A percentile compares a stretch with the other conserved stretches of the same genome.
phyloP scores from a whole-genome alignment of 1,284 basidiomycete species.

The Boletus mariae region DNA sequence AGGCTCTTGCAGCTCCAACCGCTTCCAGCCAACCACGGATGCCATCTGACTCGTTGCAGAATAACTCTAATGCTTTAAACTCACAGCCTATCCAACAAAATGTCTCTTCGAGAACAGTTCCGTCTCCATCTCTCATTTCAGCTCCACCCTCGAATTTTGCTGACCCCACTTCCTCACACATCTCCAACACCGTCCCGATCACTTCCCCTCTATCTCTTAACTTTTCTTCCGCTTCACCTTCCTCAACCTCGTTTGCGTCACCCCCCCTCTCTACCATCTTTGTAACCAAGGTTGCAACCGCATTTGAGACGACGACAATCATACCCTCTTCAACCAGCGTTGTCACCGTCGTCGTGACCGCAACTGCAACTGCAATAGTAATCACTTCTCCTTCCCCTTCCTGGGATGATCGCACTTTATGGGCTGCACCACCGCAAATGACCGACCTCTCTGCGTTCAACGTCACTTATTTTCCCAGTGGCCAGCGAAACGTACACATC shows the following conservation, averaged over 20 bases:
- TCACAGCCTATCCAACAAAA: not conserved
- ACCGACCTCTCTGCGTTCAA: slow-evolving; percentile 59
- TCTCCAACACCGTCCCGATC: not conserved
- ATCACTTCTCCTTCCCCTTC: slow-evolving; percentile 10
- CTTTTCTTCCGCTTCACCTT: not conserved
- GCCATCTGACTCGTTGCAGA: not conserved
- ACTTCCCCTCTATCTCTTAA: not conserved
- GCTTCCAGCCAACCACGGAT: slow-evolving; percentile 1
- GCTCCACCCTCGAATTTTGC: not conserved
- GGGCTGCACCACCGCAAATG: slow-evolving; percentile 53
- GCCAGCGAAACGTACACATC: slow-evolving; percentile 55
- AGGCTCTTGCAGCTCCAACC: slow-evolving; percentile 11
- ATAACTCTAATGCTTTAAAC: not conserved
- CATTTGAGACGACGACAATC: slow-evolving; percentile 8
- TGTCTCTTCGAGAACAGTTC: not conserved
- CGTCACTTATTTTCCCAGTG: slow-evolving; percentile 53
- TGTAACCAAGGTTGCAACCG: slow-evolving; percentile 8
- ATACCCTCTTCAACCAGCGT: slow-evolving; percentile 11
- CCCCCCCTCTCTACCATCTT: not conserved
- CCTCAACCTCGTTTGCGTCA: not conserved
- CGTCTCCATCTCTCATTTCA: not conserved
- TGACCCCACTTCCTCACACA: not conserved
- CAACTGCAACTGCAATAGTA: slow-evolving; percentile 16
- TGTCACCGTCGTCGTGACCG: slow-evolving; percentile 26
- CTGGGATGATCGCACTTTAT: slow-evolving; percentile 33